phyloP scores from a whole-genome alignment of 2,329 filamentous ascomycete species.

The Hymenoscyphus repandus region DNA sequence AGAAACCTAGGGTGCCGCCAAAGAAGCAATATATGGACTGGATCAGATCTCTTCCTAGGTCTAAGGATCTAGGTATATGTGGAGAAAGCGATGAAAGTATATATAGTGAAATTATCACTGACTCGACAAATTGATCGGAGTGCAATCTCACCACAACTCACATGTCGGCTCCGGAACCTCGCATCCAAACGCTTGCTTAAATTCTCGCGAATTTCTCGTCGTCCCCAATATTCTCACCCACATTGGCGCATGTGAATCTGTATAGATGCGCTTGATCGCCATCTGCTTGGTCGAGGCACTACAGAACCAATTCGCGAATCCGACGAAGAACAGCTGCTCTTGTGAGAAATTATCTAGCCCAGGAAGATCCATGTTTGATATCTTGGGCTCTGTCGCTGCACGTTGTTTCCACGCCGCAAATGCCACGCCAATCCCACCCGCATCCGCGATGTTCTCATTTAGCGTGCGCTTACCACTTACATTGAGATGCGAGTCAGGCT shows the following conservation, averaged over 20 bases:
- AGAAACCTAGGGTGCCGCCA: too few species aligned
- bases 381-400: constrained; percentile 35
- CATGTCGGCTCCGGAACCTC: constrained; percentile 59
- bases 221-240: constrained; percentile 56
- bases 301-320: constrained; percentile 62
- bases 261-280: constrained; percentile 51
- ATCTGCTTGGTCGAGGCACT: constrained; percentile 54
- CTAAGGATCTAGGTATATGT: too few species aligned
- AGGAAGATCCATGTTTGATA: constrained; percentile 48
- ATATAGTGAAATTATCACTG: too few species aligned
- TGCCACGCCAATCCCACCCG: constrained; percentile 57
- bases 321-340: constrained; percentile 65
- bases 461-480: constrained; percentile 60
- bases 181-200: constrained; percentile 62
- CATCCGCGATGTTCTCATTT: constrained; percentile 67
- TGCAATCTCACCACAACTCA: constrained; percentile 67
- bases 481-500: constrained; percentile 47
- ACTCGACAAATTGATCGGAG: too few species aligned
- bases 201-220: constrained; percentile 61
- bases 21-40: too few species aligned
- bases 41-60: too few species aligned
- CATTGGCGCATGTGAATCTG: constrained; percentile 60
- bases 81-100: too few species aligned
- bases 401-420: constrained; percentile 61
- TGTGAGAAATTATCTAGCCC: constrained; percentile 59